phyloP scores from a whole-genome alignment of 192 early-diverging fungal species.

The Spinellus fusiger region DNA sequence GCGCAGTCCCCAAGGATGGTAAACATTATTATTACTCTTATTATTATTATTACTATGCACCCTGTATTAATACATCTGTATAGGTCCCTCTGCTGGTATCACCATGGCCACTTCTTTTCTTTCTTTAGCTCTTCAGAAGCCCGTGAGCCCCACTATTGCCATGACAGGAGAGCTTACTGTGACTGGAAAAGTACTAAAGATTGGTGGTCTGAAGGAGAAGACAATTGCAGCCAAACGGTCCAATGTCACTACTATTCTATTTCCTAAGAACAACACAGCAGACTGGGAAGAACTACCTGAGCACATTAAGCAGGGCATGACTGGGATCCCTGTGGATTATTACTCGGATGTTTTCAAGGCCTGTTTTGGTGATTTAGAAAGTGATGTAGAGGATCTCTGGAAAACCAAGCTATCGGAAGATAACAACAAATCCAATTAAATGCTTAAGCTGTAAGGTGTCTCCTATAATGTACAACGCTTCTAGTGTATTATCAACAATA shows the following conservation, averaged over 20 bases:
- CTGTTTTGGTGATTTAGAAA: slow-evolving; percentile 35
- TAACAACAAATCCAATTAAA: no score
- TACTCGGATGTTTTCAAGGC: slow-evolving; percentile 70
- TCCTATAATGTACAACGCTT: no score
- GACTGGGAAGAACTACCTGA: slow-evolving; percentile 97
- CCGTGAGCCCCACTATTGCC: slow-evolving; percentile 74
- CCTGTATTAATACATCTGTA: no score
- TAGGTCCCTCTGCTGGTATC: slow-evolving; percentile 88
- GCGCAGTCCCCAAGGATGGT: slow-evolving; percentile 97
- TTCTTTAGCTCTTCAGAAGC: slow-evolving; percentile 80
- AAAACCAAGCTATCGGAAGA: slow-evolving; percentile 24
- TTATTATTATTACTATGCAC: no score
- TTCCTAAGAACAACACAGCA: slow-evolving; percentile 80
- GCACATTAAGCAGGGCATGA: slow-evolving; percentile 86
- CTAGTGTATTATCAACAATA: no score
- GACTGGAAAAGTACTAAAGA: slow-evolving; percentile 95
- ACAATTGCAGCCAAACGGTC: slow-evolving; percentile 94
- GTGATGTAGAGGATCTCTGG: slow-evolving; percentile 31
- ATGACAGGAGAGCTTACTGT: slow-evolving; percentile 99
- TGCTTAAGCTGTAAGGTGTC: no score
- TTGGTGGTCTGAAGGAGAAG: slow-evolving; percentile 97
- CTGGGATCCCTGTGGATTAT: slow-evolving; percentile 74
- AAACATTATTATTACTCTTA: no score
- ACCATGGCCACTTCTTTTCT: slow-evolving; percentile 95
- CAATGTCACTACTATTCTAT: slow-evolving; percentile 83